Evolutionary conservation across 2,329 filamentous ascomycete genomes (phyloP), one percentile per base, ranked within the genome.

Genomic region (Byssothecium circinans): DNA sequence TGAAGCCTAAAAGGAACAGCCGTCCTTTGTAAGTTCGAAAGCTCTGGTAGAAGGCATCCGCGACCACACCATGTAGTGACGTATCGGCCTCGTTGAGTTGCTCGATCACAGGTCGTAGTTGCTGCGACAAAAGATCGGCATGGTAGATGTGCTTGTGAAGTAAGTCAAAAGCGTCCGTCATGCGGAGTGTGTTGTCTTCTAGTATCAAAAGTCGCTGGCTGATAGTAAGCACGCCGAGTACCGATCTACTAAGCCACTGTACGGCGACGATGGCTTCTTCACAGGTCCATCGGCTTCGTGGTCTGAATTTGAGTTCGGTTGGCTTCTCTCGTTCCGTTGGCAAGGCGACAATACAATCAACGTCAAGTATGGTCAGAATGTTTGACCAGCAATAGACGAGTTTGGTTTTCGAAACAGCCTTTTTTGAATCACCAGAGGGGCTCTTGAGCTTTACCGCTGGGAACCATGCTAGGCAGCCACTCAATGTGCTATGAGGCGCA

Each of bases 321-420:
- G 88, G 89, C 61, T 89, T 91, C 56, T 92, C 87, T 53, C 83
- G 85, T 56, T 90, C 85, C 12, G 84, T 81, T 0, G 80, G 67
- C 19, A 78, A 73, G 11, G 85, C 77, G 2, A 61, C 56, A 7
- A 65, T 57, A 58, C 94, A 87, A 42, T 92, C 85, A 10, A 97
- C 84, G 54, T 99, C 94, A 19, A 99, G 75, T 4, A 99, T 86
- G 0, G 91, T 97, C 56, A 99, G 75, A n/a, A 97, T 84, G 62
- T 97, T 97, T 2, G 94, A 97, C 94, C 94, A 99, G 71, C 91
- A 96, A 74, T 99, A 99, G 0, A 89, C 92, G 15, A 99, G 80
- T 70, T 99, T 97, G 30, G 87, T 88, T 63, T 85, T 87, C 15
- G 89, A 91, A 8, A 86, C 79, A 7, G 85, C 81, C 60, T 84